Evolutionary conservation across 2,329 filamentous ascomycete species (phyloP).

Genomic region (Coniochaeta pulveracea): DNA sequence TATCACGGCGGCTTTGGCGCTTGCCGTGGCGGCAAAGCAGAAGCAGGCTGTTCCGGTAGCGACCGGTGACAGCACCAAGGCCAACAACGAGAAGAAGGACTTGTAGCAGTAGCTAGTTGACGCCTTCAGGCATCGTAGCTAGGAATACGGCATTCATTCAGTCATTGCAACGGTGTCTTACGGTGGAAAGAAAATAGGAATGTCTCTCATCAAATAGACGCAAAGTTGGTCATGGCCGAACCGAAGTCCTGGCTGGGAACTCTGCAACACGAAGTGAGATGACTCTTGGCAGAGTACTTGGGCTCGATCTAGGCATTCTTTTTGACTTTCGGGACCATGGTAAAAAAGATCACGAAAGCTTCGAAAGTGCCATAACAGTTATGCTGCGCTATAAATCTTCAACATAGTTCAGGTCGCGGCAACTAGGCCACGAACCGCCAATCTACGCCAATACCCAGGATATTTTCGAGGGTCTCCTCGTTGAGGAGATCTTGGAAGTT

Average conservation of each 20-base stretch:
- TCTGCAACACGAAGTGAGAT: constrained; percentile 91
- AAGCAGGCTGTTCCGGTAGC: constrained; percentile 19
- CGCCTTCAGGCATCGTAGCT: neutral
- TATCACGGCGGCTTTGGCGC: constrained; percentile 42
- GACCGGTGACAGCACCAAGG: too few relatives aligned
- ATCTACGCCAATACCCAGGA: too few relatives aligned
- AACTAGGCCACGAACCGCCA: too few relatives aligned
- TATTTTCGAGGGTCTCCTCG: too few relatives aligned
- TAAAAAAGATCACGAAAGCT: constrained; percentile 64
- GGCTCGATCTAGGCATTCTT: constrained; percentile 67
- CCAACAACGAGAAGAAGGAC: constrained; percentile 1
- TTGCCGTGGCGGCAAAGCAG: constrained; percentile 27
- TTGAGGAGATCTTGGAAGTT: too few relatives aligned
- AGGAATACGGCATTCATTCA: neutral
- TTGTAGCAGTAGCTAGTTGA: neutral
- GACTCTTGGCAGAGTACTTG: constrained; percentile 76
- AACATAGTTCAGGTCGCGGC: too few relatives aligned
- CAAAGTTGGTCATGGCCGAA: constrained; percentile 67
- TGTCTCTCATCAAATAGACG: constrained; percentile 81
- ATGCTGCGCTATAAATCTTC: too few relatives aligned
- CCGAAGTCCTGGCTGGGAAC: too few relatives aligned
- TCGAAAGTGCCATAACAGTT: constrained; percentile 79
- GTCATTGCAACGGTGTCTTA: neutral
- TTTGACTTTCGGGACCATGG: constrained; percentile 79
- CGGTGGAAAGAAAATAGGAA: constrained; percentile 11